Conservation (phyloP, 1,139 yeast species). For the Suzukiozyma palmioleophila region DNA sequence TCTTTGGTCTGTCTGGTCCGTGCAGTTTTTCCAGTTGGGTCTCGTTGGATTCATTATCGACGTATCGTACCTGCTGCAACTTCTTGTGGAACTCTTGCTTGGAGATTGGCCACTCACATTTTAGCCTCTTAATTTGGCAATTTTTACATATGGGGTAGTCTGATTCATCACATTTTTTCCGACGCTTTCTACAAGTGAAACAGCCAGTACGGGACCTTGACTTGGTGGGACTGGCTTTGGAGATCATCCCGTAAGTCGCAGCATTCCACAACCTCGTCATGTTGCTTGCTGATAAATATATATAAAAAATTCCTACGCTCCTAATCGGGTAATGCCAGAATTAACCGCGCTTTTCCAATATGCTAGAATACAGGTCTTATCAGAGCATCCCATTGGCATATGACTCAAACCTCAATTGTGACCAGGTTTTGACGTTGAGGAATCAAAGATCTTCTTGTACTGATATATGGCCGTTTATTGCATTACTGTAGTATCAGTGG, state of each 20-base stretch:
- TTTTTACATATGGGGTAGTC: constrained; percentile 32
- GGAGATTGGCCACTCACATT: constrained; percentile 31
- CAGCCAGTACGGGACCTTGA: constrained; percentile 37
- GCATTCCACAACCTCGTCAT: too few relatives aligned
- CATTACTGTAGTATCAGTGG: too few relatives aligned
- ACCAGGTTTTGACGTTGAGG: too few relatives aligned
- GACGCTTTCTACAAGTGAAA: constrained; percentile 34
- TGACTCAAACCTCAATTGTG: too few relatives aligned
- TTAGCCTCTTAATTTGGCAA: constrained; percentile 21
- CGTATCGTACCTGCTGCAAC: constrained; percentile 23
- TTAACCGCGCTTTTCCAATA: constrained; percentile 7
- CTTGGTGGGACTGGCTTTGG: not conserved
- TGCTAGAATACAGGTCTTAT: not conserved
- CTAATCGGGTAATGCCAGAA: constrained; percentile 6
- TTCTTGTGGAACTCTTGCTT: constrained; percentile 24
- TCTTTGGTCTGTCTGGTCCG: not conserved
- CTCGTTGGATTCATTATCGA: constrained; percentile 13
- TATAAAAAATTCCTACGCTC: constrained; percentile 2
- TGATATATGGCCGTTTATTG: too few relatives aligned
- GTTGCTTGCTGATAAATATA: not conserved
- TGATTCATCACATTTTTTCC: constrained; percentile 38
- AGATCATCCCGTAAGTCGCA: not conserved
- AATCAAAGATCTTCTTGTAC: too few relatives aligned
- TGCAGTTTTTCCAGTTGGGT: not conserved
- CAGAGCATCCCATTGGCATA: too few relatives aligned